A percentile compares a stretch with the other conserved stretches of the same genome.
Evolutionary conservation across 78 protist genomes (phyloP).

Genomic region (Cyanophora paradoxa): DNA sequence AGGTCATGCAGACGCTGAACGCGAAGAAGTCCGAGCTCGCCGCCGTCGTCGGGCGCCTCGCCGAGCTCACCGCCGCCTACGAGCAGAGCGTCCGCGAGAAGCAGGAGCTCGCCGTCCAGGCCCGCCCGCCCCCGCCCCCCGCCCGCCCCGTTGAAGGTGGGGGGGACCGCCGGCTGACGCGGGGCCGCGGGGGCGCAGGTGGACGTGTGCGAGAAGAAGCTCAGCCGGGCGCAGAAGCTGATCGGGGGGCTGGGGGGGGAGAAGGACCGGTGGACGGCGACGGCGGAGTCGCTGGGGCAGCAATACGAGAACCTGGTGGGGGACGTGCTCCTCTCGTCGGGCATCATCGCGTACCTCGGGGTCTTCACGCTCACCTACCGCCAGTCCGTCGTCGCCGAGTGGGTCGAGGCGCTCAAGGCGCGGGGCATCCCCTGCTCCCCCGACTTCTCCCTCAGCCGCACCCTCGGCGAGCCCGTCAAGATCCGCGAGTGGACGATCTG

Average conservation of each 20-base stretch:
- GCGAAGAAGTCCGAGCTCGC: conserved; percentile 36
- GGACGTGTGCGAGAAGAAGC: conserved; percentile 19
- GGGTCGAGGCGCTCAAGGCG: not conserved
- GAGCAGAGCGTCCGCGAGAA: conserved; percentile 36
- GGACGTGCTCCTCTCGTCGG: conserved; percentile 17
- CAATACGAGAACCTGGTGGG: conserved; percentile 29
- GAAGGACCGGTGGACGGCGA: conserved; percentile 12
- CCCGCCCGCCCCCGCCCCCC: too few relatives aligned
- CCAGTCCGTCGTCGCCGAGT: not conserved
- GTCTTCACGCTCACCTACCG: conserved; percentile 28
- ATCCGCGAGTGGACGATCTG: conserved; percentile 40
- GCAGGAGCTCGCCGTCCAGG: conserved; percentile 10
- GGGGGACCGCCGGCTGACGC: too few relatives aligned
- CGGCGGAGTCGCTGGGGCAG: conserved; percentile 4
- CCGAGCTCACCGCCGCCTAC: conserved; percentile 18
- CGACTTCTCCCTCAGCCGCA: conserved; percentile 4
- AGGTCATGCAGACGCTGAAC: not conserved
- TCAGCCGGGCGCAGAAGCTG: conserved; percentile 46
- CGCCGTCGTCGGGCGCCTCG: conserved; percentile 38
- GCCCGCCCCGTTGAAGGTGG: too few relatives aligned
- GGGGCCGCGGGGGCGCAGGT: conserved; percentile 33
- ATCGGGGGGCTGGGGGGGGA: conserved; percentile 56
- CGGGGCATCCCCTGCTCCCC: conserved; percentile 16
- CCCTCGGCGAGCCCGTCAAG: conserved; percentile 24
- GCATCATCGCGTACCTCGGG: conserved; percentile 31